phyloP scores from a whole-genome alignment of 371 early-diverging fungal genomes.

The Circinella minor region DNA sequence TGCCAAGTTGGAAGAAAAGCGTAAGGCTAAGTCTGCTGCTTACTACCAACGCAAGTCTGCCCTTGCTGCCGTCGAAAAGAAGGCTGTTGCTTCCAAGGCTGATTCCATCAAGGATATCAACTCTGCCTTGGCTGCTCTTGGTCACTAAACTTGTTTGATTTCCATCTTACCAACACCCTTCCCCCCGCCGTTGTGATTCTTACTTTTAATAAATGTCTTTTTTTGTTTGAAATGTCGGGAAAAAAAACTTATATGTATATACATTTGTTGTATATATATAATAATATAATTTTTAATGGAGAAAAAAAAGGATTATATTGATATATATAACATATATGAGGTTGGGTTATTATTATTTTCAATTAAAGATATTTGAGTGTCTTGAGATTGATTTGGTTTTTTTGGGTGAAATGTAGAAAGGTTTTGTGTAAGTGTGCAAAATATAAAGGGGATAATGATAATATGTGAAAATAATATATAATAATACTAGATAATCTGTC shows the following conservation, averaged over 20 bases:
- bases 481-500: slow-evolving; percentile 6
- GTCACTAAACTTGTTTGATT: slow-evolving; percentile 49
- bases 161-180: neutral
- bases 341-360: too few species aligned
- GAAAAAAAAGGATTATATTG: too few species aligned
- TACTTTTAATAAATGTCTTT: slow-evolving; percentile 5
- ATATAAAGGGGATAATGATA: slow-evolving; percentile 2
- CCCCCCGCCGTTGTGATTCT: neutral
- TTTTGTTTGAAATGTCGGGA: slow-evolving; percentile 12
- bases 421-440: neutral
- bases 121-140: slow-evolving; percentile 54
- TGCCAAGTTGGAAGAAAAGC: slow-evolving; percentile 95
- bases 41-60: slow-evolving; percentile 89
- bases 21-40: slow-evolving; percentile 92
- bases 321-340: too few species aligned
- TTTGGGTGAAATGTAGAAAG: neutral
- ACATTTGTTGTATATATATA: too few species aligned
- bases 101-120: slow-evolving; percentile 54
- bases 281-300: too few species aligned
- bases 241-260: neutral
- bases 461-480: neutral
- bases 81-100: slow-evolving; percentile 55
- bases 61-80: slow-evolving; percentile 49
- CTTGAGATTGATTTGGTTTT: too few species aligned
- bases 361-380: neutral